Percentiles rank a stretch among this genome's conserved stretches.
phyloP scores from a whole-genome alignment of 345 rosid species.

The Gossypium bickii region DNA sequence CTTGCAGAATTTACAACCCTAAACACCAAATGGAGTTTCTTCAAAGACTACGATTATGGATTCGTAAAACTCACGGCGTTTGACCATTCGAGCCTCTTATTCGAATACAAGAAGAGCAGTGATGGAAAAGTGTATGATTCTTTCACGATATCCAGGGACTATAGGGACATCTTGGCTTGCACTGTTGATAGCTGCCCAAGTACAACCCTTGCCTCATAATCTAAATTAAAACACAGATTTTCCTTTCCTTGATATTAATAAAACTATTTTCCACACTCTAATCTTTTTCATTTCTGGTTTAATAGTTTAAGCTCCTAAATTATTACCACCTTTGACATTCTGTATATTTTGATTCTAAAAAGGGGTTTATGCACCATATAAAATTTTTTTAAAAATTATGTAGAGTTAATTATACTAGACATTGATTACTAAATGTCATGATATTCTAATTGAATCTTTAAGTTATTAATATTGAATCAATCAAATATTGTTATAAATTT shows the following conservation, averaged over 20 bases:
- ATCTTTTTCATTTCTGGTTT: not conserved
- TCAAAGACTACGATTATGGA: constrained; percentile 47
- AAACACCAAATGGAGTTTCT: constrained; percentile 48
- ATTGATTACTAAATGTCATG: too few species aligned
- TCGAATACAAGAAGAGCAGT: constrained; percentile 68
- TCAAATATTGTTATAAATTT: too few species aligned
- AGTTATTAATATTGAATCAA: too few species aligned
- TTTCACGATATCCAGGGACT: constrained; percentile 50
- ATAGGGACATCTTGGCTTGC: constrained; percentile 50
- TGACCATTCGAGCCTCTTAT: constrained; percentile 45
- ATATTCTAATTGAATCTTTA: too few species aligned
- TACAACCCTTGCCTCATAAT: constrained; percentile 36
- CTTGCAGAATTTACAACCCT: constrained; percentile 41
- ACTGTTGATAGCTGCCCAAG: constrained; percentile 51
- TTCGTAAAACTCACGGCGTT: constrained; percentile 53
- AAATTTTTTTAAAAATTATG: too few species aligned
- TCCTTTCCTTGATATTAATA: too few species aligned
- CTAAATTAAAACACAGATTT: not conserved
- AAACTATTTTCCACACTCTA: not conserved
- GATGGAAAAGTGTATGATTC: constrained; percentile 62
- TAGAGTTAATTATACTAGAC: too few species aligned
- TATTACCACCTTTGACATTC: not conserved
- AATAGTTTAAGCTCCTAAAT: not conserved
- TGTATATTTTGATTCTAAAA: not conserved
- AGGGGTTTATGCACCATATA: too few species aligned